A percentile compares a stretch with the other conserved stretches of the same genome.
Conservation (phyloP, 345 rosid species). For the Citrus glauca region DNA sequence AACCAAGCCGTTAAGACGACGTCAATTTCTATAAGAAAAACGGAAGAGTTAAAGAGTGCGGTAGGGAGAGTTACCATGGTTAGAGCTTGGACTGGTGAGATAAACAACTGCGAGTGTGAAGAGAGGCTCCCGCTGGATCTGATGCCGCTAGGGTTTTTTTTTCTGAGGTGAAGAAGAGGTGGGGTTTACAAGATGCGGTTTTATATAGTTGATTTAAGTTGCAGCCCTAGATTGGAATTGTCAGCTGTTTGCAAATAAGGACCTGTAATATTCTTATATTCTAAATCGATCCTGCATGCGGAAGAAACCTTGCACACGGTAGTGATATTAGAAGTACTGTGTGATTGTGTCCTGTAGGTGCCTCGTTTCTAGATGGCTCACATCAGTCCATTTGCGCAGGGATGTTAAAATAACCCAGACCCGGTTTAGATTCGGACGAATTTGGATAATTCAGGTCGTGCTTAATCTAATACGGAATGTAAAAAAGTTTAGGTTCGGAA, state of each 20-base stretch:
- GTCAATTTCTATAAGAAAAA: neutral
- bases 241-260: neutral
- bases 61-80: conserved; percentile 26
- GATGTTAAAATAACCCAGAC: too few species aligned
- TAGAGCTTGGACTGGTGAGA: neutral
- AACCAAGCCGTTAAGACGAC: neutral
- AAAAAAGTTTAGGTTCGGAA: too few species aligned
- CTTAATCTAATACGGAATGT: too few species aligned
- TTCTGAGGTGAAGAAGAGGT: neutral
- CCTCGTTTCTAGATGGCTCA: too few species aligned
- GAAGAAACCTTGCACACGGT: neutral
- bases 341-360: too few species aligned
- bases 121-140: neutral
- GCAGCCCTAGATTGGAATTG: conserved; percentile 14
- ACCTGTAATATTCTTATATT: neutral
- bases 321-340: too few species aligned
- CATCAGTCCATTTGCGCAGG: too few species aligned
- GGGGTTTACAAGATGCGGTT: neutral
- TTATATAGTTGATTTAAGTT: neutral
- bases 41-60: neutral
- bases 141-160: conserved; percentile 35
- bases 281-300: neutral
- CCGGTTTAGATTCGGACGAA: too few species aligned
- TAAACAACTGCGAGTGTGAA: neutral
- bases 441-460: too few species aligned